Percentiles rank a stretch among this genome's conserved stretches.
These are phyloP conservation scores for Venturia asperata DNA, from an alignment of 2,329 filamentous ascomycete species.

Conservation along the genomic window DNA sequence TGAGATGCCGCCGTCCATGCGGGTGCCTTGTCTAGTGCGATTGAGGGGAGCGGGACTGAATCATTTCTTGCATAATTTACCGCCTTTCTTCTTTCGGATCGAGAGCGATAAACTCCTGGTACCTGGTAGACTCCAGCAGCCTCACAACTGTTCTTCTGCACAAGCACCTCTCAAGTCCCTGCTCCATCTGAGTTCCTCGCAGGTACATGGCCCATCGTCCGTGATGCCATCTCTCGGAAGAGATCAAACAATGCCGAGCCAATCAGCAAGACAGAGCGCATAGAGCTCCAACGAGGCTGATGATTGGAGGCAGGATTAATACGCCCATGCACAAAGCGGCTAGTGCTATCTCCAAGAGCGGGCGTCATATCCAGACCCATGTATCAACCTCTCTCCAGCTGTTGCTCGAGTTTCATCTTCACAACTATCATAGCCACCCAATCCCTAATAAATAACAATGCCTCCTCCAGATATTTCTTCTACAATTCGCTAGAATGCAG, in stretches of 20 bases:
- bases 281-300: background rate
- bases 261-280: background rate
- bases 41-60: background rate
- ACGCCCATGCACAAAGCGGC: background rate
- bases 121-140: background rate
- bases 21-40: background rate
- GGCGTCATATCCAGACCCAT: background rate
- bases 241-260: background rate
- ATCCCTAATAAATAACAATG: constrained; percentile 3
- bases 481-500: constrained; percentile 6
- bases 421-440: background rate
- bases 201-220: background rate
- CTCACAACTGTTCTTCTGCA: background rate
- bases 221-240: background rate
- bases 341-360: background rate
- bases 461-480: background rate
- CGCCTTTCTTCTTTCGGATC: background rate
- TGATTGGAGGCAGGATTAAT: background rate
- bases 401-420: constrained; percentile 3
- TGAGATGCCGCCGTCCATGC: background rate
- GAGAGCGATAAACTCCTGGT: background rate
- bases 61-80: background rate
- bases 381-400: background rate
- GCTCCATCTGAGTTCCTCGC: background rate
- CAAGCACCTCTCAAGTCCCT: background rate